Conservation (phyloP, 768 basidiomycete genomes). For the Holtermannia corniformis region DNA sequence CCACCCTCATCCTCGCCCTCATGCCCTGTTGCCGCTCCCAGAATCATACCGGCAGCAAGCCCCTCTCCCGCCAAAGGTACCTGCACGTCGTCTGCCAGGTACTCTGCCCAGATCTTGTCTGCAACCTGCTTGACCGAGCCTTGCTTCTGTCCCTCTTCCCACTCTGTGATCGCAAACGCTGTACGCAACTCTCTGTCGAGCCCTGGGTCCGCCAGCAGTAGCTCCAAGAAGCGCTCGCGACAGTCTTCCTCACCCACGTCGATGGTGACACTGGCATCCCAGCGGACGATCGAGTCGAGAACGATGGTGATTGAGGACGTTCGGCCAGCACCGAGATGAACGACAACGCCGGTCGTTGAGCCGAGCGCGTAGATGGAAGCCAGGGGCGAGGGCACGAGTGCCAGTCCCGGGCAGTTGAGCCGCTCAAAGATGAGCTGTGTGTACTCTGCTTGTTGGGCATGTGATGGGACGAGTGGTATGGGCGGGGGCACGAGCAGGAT, state of each 20-base stretch:
- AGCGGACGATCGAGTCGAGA: conserved; percentile 28
- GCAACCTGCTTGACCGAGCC: conserved; percentile 20
- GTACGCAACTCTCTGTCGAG: conserved; percentile 15
- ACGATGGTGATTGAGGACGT: conserved; percentile 20
- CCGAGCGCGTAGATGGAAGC: conserved; percentile 35
- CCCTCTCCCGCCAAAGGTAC: conserved; percentile 9
- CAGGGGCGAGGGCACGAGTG: conserved; percentile 25
- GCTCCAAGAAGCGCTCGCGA: conserved; percentile 12
- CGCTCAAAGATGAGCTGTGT: conserved; percentile 35
- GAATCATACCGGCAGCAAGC: conserved; percentile 1
- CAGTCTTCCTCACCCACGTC: conserved; percentile 30
- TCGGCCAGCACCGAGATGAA: conserved; percentile 24
- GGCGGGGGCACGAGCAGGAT: conserved; percentile 35
- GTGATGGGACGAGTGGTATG: conserved; percentile 12
- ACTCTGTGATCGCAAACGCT: conserved; percentile 1
- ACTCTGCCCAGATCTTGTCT: conserved; percentile 23
- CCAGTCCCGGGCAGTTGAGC: conserved; percentile 33
- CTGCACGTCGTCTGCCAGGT: conserved; percentile 27
- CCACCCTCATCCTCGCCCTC: conserved; percentile 31
- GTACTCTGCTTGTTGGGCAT: conserved; percentile 21
- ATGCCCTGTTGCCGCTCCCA: conserved; percentile 1
- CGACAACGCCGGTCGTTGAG: conserved; percentile 27
- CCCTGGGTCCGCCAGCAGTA: conserved; percentile 19
- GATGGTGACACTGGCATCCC: conserved; percentile 26
- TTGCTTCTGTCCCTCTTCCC: background rate